phyloP scores from a whole-genome alignment of 331 rosid genomes.

The Quercus tomentella region DNA sequence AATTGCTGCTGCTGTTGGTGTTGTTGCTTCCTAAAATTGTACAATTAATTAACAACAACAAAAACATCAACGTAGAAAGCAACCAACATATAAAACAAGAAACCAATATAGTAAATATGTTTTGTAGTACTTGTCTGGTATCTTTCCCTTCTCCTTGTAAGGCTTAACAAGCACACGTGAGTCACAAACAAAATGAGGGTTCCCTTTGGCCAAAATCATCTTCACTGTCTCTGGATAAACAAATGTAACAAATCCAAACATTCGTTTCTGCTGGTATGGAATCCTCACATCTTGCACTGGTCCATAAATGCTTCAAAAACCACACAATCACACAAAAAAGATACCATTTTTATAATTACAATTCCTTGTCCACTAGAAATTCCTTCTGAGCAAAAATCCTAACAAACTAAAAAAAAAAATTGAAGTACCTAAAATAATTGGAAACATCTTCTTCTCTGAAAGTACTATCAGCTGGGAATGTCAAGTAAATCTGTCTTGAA shows the following conservation, averaged over 20 bases:
- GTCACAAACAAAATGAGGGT: conserved; percentile 61
- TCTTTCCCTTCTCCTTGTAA: conserved; percentile 63
- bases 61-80: neutral
- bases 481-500: conserved; percentile 61
- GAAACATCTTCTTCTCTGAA: conserved; percentile 64
- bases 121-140: conserved; percentile 44
- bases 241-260: conserved; percentile 62
- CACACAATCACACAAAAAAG: neutral
- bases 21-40: conserved; percentile 34
- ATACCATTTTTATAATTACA: neutral
- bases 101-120: neutral
- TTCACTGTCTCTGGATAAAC: conserved; percentile 59
- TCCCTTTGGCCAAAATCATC: conserved; percentile 52
- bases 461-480: conserved; percentile 63
- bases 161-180: conserved; percentile 64
- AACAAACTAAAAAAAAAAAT: neutral
- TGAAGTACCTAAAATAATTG: conserved; percentile 47
- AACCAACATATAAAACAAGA: neutral
- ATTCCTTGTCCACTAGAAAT: neutral
- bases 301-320: conserved; percentile 45
- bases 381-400: neutral
- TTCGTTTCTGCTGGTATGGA: conserved; percentile 64
- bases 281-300: conserved; percentile 66
- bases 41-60: conserved; percentile 9
- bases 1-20: conserved; percentile 45